Evolutionary conservation across 202 grass and related monocot species (phyloP).

Genomic region (Sporobolus alterniflorus): DNA sequence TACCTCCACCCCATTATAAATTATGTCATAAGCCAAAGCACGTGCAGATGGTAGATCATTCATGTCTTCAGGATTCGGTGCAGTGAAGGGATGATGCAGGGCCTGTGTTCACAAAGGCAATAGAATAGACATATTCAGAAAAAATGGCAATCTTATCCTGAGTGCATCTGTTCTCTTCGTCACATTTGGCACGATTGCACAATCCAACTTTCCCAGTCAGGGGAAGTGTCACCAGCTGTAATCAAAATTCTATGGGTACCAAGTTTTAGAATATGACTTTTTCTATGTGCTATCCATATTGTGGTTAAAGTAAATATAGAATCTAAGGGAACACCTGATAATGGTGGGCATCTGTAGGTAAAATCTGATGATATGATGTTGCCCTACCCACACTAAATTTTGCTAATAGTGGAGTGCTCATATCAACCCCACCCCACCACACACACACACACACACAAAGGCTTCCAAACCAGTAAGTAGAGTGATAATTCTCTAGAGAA

Average conservation of each 20-base stretch:
- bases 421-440: no score
- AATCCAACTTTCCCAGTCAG: not conserved
- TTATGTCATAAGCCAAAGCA: conserved; percentile 97
- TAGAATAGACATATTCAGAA: conserved; percentile 32
- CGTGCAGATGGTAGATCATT: conserved; percentile 76
- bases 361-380: not conserved
- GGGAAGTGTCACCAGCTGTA: not conserved
- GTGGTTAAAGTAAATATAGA: not conserved
- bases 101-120: conserved; percentile 49
- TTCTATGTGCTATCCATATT: not conserved
- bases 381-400: no score
- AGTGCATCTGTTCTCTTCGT: not conserved
- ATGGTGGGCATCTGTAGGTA: not conserved
- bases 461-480: no score
- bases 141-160: not conserved
- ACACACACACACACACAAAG: no score
- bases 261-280: not conserved
- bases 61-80: conserved; percentile 96
- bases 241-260: not conserved
- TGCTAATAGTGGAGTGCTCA: no score
- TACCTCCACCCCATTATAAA: conserved; percentile 97
- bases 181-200: not conserved
- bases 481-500: no score
- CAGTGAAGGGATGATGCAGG: conserved; percentile 97
- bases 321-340: not conserved